Conservation (phyloP, 352 stramenopile genomes). For the Thraustotheca clavata region DNA sequence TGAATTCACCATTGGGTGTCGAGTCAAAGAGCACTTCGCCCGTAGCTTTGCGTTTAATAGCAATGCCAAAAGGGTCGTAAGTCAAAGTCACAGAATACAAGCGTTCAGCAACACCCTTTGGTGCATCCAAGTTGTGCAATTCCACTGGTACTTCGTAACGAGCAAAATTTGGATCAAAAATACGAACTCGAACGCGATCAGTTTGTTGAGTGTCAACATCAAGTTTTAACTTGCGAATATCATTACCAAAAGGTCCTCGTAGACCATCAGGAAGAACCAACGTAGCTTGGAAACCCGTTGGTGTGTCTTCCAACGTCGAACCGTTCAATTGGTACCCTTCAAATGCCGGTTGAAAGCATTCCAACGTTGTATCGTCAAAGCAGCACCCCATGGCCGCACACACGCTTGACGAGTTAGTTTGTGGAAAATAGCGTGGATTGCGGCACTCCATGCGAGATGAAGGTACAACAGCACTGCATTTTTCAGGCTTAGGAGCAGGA, state of each 20-base stretch:
- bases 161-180: no score
- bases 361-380: conserved; percentile 34
- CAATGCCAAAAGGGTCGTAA: conserved; percentile 56
- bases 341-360: conserved; percentile 61
- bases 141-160: conserved; percentile 53
- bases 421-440: conserved; percentile 48
- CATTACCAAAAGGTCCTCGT: conserved; percentile 67
- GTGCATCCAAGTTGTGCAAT: conserved; percentile 29
- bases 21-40: conserved; percentile 79
- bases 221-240: conserved; percentile 51
- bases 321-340: conserved; percentile 49
- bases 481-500: conserved; percentile 7
- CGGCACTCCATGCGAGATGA: conserved; percentile 54
- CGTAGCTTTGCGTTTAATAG: conserved; percentile 42
- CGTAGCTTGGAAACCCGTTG: conserved; percentile 41
- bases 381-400: conserved; percentile 63
- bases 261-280: conserved; percentile 37
- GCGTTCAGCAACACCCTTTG: conserved; percentile 30
- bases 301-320: conserved; percentile 43
- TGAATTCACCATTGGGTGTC: conserved; percentile 35
- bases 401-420: conserved; percentile 6
- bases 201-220: conserved; percentile 46
- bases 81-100: conserved; percentile 55
- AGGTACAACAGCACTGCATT: conserved; percentile 33
- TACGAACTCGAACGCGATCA: conserved; percentile 40